Conservation (phyloP, 768 basidiomycete species). For the Podaxis pistillaris region DNA sequence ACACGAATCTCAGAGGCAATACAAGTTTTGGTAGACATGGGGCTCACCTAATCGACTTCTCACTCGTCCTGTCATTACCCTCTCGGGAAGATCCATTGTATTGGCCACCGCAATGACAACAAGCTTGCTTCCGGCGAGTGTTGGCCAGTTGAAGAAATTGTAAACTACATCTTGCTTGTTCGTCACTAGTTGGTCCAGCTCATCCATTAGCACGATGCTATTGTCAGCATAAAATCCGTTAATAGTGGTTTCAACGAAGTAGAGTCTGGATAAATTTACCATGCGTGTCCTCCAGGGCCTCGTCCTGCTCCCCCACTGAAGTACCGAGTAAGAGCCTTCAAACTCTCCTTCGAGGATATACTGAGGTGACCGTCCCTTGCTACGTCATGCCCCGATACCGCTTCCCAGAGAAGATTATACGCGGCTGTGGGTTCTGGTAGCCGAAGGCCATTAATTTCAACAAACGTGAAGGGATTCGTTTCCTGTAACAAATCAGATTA, state of each 20-base stretch:
- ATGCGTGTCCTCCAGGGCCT: conserved; percentile 85
- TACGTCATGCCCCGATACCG: conserved; percentile 78
- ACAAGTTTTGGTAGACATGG: background rate
- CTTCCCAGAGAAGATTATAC: conserved; percentile 91
- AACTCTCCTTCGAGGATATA: conserved; percentile 76
- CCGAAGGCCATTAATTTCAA: conserved; percentile 95
- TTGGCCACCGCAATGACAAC: conserved; percentile 97
- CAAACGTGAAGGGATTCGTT: conserved; percentile 91
- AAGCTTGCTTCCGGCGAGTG: conserved; percentile 80
- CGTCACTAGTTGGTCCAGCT: conserved; percentile 95
- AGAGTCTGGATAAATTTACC: conserved; percentile 48
- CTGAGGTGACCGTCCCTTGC: conserved; percentile 60
- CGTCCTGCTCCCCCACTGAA: conserved; percentile 63
- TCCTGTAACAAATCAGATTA: conserved; percentile 51
- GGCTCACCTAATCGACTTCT: conserved; percentile 82
- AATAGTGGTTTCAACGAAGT: background rate
- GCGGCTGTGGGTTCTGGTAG: conserved; percentile 93
- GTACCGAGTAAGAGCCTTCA: conserved; percentile 74
- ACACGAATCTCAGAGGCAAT: background rate
- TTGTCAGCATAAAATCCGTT: background rate
- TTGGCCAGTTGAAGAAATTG: conserved; percentile 99
- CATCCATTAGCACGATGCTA: conserved; percentile 97
- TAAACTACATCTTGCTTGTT: conserved; percentile 98
- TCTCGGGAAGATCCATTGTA: conserved; percentile 96
- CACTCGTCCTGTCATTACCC: conserved; percentile 90